Evolutionary conservation across 192 early-diverging fungal genomes (phyloP), one percentile per base, ranked within the genome.

Genomic region (Thoreauomyces humboldtii): DNA sequence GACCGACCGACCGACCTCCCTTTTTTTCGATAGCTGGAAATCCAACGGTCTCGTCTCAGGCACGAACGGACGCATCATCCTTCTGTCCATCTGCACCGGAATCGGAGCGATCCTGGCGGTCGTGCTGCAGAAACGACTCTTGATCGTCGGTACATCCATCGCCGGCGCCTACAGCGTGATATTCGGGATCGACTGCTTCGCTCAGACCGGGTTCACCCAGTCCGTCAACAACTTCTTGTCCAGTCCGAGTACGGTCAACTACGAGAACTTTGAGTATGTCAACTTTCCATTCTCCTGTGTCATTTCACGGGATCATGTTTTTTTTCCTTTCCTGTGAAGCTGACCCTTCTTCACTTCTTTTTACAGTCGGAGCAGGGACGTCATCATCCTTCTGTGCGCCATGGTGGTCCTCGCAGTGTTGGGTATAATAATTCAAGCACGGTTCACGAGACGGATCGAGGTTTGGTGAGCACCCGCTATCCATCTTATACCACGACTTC

Each of bases 121-220:
- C 27, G 15, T 74, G 4, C 35, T 75, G 27, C 67, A 77, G 37
- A 75, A 65, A 43, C 31, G 27, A 11, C 21, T 56, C 27, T 31
- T 77, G 34, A 70, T 75, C 24, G 58, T 69, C n/a, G 54, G 58
- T 4, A 75, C 76, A 14, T 35, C 59, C 22, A 31, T 77, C 17
- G 38, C 63, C n/a, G 76, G 76, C 7, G 45, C 76, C 1, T 64
- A 75, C 61, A 43, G 21, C 7, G 34, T 64, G 14, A 34, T 70
- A 12, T 69, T 70, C 59, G 76, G 76, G 4, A 41, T 77, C 27
- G 76, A 77, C 67, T n/a, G 41, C 17, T 77, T 67, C 44, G 62
- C 59, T 15, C 15, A 45, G 28, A 70, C 65, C 5, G 76, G 76
- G 19, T 67, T 75, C 47, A 33, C 31, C 7, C 48, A 63, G n/a